These are phyloP conservation scores for Elsinoe perseae DNA, from an alignment of 2,329 filamentous ascomycete genomes.

Conservation along the genomic window DNA sequence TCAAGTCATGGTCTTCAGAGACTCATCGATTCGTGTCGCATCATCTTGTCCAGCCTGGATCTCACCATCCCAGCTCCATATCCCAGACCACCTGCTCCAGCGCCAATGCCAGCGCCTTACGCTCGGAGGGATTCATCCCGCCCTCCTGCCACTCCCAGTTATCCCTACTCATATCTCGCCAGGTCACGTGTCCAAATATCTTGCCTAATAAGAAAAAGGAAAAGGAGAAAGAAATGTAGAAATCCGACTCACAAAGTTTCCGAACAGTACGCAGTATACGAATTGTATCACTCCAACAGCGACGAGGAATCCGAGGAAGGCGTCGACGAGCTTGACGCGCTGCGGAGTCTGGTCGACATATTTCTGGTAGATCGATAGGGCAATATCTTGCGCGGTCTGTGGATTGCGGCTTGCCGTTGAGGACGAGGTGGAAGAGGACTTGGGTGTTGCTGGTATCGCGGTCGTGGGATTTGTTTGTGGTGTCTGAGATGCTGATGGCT, in stretches of 20 bases:
- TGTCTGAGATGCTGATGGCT: conserved; percentile 22
- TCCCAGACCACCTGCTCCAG: conserved; percentile 8
- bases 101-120: not conserved
- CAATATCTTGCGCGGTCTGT: conserved; percentile 49
- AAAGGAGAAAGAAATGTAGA: not conserved
- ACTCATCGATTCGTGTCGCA: not conserved
- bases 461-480: conserved; percentile 22
- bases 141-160: not conserved
- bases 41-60: not conserved
- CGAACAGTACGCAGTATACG: conserved; percentile 79
- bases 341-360: conserved; percentile 79
- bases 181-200: not conserved
- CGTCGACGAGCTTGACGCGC: conserved; percentile 84
- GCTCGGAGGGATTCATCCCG: not conserved
- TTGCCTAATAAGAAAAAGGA: conserved; percentile 17
- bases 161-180: not conserved
- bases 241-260: conserved; percentile 73
- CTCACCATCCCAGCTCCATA: conserved; percentile 5
- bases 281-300: conserved; percentile 86
- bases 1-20: not conserved
- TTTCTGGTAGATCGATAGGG: conserved; percentile 63
- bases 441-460: conserved; percentile 19
- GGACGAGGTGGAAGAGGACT: conserved; percentile 22
- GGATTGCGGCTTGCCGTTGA: conserved; percentile 20
- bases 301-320: conserved; percentile 81